These are phyloP conservation scores for Chlorella sp. DNA, from an alignment of 139 green algal genomes.

Conservation along the genomic window DNA sequence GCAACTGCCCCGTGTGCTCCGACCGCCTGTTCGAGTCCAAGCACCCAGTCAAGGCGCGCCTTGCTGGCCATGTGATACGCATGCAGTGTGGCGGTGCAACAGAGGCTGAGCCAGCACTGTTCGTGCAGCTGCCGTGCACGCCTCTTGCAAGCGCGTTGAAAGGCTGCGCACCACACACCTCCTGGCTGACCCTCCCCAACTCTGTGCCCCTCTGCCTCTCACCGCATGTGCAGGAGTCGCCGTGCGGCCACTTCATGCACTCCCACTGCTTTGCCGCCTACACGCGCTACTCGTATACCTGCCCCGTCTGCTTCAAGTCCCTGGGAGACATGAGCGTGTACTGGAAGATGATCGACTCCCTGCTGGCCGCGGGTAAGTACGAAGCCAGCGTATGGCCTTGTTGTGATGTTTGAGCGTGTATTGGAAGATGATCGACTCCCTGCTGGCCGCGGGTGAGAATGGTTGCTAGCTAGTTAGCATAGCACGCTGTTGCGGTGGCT, in stretches of 20 bases:
- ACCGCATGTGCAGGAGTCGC: conserved; percentile 85
- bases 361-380: conserved; percentile 67
- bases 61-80: too few species aligned
- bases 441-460: conserved; percentile 70
- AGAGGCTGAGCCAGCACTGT: too few species aligned
- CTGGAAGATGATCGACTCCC: conserved; percentile 93
- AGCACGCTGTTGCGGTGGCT: too few species aligned
- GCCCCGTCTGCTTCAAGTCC: conserved; percentile 95
- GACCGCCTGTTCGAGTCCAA: conserved; percentile 95
- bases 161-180: too few species aligned
- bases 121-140: too few species aligned
- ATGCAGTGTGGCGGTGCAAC: too few species aligned
- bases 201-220: too few species aligned
- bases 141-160: too few species aligned
- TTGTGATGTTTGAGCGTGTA: conserved; percentile 56
- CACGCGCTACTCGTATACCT: conserved; percentile 92
- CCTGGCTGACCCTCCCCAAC: too few species aligned
- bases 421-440: conserved; percentile 92
- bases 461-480: too few species aligned
- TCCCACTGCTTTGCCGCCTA: conserved; percentile 93
- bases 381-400: too few species aligned
- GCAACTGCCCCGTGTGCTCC: conserved; percentile 95
- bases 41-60: conserved; percentile 77
- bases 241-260: conserved; percentile 98
- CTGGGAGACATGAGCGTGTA: conserved; percentile 98